Percentiles rank a stretch among this genome's conserved stretches.
phyloP scores from a whole-genome alignment of 2,329 filamentous ascomycete genomes.

The Teratosphaeria viscida region DNA sequence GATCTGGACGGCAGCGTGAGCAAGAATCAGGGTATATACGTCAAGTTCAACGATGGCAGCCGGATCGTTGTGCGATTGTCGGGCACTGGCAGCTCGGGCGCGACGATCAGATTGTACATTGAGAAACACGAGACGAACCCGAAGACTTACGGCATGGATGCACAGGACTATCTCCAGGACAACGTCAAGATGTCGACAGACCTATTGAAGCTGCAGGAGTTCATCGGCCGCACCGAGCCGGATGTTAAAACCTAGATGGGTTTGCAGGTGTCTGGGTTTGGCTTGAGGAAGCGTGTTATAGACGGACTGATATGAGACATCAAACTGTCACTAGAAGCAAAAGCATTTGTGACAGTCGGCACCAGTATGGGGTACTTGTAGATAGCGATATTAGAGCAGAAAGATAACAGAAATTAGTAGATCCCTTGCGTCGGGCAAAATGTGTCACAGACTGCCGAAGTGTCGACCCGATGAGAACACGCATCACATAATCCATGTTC shows the following conservation, averaged over 20 bases:
- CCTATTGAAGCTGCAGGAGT: slow-evolving; percentile 87
- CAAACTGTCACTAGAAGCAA: background rate
- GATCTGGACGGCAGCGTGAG: slow-evolving; percentile 95
- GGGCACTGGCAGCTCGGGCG: slow-evolving; percentile 87
- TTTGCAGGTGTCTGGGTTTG: background rate
- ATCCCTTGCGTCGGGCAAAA: background rate
- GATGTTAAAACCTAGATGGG: slow-evolving; percentile 74
- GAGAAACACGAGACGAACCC: slow-evolving; percentile 86
- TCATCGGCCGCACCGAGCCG: slow-evolving; percentile 81
- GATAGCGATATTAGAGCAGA: background rate
- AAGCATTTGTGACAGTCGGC: background rate
- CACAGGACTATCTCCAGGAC: slow-evolving; percentile 86
- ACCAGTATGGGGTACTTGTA: background rate
- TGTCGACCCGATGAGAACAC: too few relatives aligned
- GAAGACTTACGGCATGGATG: slow-evolving; percentile 67
- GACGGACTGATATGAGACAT: background rate
- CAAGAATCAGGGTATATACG: slow-evolving; percentile 91
- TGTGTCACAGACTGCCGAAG: background rate
- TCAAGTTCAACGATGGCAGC: slow-evolving; percentile 88
- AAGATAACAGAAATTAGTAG: background rate
- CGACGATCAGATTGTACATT: slow-evolving; percentile 92
- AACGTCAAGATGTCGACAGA: slow-evolving; percentile 78
- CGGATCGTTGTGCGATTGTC: slow-evolving; percentile 91
- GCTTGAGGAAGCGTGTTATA: background rate
- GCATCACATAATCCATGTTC: too few relatives aligned